Conservation (phyloP, 768 basidiomycete species). For the Strobilomyces confusus region DNA sequence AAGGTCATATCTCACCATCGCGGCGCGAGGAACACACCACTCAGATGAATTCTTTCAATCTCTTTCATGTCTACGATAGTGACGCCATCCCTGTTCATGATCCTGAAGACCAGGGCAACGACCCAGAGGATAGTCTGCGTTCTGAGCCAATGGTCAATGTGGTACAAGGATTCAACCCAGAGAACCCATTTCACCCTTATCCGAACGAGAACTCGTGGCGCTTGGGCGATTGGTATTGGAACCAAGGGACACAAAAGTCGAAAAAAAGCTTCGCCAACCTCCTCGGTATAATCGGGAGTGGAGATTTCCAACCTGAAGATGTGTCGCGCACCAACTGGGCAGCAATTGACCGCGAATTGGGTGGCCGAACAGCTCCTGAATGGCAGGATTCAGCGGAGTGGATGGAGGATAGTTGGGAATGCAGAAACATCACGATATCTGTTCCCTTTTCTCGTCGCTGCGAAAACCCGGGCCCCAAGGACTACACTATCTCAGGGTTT, state of each 20-base stretch:
- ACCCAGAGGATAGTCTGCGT: too few species aligned
- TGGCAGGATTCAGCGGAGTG: too few species aligned
- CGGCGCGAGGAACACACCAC: not conserved
- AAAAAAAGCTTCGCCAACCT: not conserved
- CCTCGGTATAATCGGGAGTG: not conserved
- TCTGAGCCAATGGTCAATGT: too few species aligned
- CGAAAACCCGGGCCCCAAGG: not conserved
- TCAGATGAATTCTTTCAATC: not conserved
- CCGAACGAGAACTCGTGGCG: not conserved
- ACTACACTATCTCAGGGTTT: not conserved
- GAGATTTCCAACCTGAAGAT: not conserved
- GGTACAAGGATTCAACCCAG: not conserved
- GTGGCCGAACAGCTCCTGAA: not conserved
- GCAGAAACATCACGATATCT: not conserved
- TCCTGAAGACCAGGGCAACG: not conserved
- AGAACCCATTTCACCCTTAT: not conserved
- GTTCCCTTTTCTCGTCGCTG: not conserved
- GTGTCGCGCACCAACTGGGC: not conserved
- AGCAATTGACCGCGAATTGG: not conserved
- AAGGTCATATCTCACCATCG: too few species aligned
- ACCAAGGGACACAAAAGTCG: not conserved
- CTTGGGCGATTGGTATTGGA: not conserved
- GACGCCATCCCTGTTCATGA: not conserved
- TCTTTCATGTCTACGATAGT: not conserved
- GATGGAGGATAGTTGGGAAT: not conserved